Evolutionary conservation across 2,329 filamentous ascomycete genomes (phyloP).

Genomic region (Claviceps arundinis): DNA sequence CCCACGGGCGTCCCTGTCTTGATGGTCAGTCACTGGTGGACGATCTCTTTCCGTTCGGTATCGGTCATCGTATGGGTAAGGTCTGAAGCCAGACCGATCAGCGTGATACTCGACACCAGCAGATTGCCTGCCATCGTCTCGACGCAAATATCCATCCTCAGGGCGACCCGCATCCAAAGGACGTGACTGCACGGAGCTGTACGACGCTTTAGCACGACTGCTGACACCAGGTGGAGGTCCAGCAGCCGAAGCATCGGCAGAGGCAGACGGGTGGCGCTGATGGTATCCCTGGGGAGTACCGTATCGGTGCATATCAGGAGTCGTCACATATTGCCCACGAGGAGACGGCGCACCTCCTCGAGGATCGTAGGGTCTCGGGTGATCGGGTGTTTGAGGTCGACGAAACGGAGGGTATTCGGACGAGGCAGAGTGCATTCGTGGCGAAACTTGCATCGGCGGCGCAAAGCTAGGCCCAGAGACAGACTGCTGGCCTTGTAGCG

Average conservation of each 20-base stretch:
- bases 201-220: slow-evolving; percentile 37
- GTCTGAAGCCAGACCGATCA: slow-evolving; percentile 33
- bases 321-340: slow-evolving; percentile 39
- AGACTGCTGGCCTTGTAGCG: slow-evolving; percentile 26
- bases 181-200: slow-evolving; percentile 29
- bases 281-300: slow-evolving; percentile 45
- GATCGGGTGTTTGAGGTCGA: slow-evolving; percentile 62
- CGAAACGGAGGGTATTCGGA: slow-evolving; percentile 50
- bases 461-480: slow-evolving; percentile 33
- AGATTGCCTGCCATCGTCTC: slow-evolving; percentile 31
- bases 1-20: slow-evolving; percentile 27
- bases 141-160: slow-evolving; percentile 33
- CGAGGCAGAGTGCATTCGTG: slow-evolving; percentile 38
- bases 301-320: slow-evolving; percentile 45
- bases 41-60: slow-evolving; percentile 36
- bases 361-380: slow-evolving; percentile 40
- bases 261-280: slow-evolving; percentile 34
- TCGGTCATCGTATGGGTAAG: slow-evolving; percentile 37
- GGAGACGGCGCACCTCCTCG: slow-evolving; percentile 35
- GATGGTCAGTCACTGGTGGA: slow-evolving; percentile 29
- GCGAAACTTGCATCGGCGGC: slow-evolving; percentile 39
- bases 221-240: slow-evolving; percentile 34
- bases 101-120: slow-evolving; percentile 37
- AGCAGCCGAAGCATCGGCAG: slow-evolving; percentile 28
- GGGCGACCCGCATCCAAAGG: slow-evolving; percentile 31